Evolutionary conservation across 805 yeast genomes (phyloP), one percentile per base, ranked within the genome.

Genomic region (Metschnikowia lochheadii): DNA sequence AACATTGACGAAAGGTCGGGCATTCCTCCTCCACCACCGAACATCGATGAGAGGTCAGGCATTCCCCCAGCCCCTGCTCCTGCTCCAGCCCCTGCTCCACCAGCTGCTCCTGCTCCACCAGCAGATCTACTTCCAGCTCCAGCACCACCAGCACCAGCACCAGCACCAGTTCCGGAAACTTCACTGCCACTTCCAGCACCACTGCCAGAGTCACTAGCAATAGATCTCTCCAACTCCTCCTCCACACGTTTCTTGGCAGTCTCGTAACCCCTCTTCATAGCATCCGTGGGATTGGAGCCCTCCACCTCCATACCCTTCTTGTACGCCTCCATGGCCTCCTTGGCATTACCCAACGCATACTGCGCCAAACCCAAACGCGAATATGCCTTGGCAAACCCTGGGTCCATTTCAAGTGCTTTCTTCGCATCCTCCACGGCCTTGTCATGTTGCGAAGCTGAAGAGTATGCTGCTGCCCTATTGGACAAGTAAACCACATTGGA

Each of bases 401-500:
- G 86, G 64, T 92, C 90, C 47, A 84, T 73, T 53, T 80, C 78
- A 50, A 89, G 83, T 39, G 99, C 96, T 49, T 75, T 74, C 61
- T 86, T 79, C 29, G 98, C 96, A 67, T 94, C 99, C 41, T 74
- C 74, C 38, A 87, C 80, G 2, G 99, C 98, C 55, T 79, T 73
- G 14, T 81, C 85, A 64, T 87, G 91, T 53, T 89, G 75, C 55
- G 82, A 79, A 31, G 80, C 62, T 5, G 96, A 88, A 10, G 96
- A 87, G 69, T 87, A 83, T 2, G 98, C 98, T 40, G 99, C 99
- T 13, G 99, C 98, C 64, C 99, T 83, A 73, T 94, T 94, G 34
- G 98, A 90, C 54, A 80, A 81, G 69, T 85, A 94, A 18, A 94
- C 88, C 15, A 91, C 90, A 66, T 89, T 90, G 15, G 77, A 67